phyloP scores from a whole-genome alignment of 208 protist species.

The Angomonas ambiguus region DNA sequence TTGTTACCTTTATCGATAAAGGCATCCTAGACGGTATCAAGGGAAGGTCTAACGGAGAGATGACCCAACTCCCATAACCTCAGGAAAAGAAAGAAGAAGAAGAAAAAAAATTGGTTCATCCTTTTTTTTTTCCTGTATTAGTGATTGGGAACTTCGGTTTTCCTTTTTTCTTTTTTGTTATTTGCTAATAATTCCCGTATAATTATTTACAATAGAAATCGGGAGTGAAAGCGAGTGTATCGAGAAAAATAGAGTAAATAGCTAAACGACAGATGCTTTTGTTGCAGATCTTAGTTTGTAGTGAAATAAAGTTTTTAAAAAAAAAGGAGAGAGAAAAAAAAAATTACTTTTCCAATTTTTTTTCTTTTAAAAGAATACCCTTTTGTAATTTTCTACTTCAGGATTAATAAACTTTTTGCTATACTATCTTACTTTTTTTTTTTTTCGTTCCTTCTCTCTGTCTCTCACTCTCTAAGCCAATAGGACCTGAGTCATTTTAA shows the following conservation, averaged over 20 bases:
- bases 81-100: constrained; percentile 12
- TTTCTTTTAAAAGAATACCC: constrained; percentile 5
- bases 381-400: constrained; percentile 10
- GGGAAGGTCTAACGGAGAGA: constrained; percentile 61
- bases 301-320: neutral
- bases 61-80: constrained; percentile 60
- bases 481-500: too few relatives aligned
- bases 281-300: neutral
- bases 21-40: constrained; percentile 84
- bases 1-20: constrained; percentile 83
- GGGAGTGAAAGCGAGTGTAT: neutral
- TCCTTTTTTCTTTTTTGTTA: constrained; percentile 15
- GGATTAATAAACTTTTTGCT: neutral
- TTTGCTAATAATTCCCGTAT: too few relatives aligned
- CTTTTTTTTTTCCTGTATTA: constrained; percentile 13
- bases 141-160: neutral
- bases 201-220: neutral
- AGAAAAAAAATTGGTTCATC: constrained; percentile 3
- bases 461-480: too few relatives aligned
- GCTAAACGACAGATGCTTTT: constrained; percentile 4
- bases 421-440: neutral
- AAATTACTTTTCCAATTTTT: constrained; percentile 12
- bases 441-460: too few relatives aligned
- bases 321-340: constrained; percentile 6
- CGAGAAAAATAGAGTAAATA: constrained; percentile 14